Base-by-base conservation (phyloP, 176 grass and related monocot genomes). In the Saccharum officinarum region DNA sequence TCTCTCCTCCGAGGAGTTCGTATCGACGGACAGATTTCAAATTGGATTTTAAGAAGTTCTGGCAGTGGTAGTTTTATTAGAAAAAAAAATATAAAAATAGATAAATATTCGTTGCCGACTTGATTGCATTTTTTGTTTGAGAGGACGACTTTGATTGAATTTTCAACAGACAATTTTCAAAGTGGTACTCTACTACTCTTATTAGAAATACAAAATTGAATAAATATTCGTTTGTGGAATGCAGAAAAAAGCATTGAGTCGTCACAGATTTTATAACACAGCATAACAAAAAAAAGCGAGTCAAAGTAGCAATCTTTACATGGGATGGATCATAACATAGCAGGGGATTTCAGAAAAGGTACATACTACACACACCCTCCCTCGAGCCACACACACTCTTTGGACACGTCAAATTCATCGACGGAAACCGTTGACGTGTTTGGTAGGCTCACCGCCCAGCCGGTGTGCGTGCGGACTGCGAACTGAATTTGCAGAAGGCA, bases 331-430 rank as follows among this genome's bases (percentile, higher is more conserved):
- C 28, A 50, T 20, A 2, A 5, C 28, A 9, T 4, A 0, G 25
- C 16, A 39, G 22, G 34, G 34, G 28, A 28, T 28, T 28, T 28
- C 28, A 28, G 28, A 28, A 28, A 28, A 28, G 1, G 28, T 28
- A 28, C 28, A 28, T 28, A 28, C 37, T 38, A 38, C 37, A 10
- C 41, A 44, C 42, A 44, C 2, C 10, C 42, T 44, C 42, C 42
- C 42, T 45, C 42, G 10, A 2, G 44, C 44, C 44, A 88, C 71
- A 16, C 44, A 88, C 71, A 16, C 52, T 78, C 86, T 83, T 83
- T 50, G 20, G 22, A 16, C 70, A 57, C 11, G 40, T 12, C 45
- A 12, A 50, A 20, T 50, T 11, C 7, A 30, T 16, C 20, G 2
- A 7, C 66, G 31, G 18, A 36, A 26, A 14, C 12, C 44, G 62